Base-by-base conservation (phyloP, 257 asterid species). In the Solanum boliviense region DNA sequence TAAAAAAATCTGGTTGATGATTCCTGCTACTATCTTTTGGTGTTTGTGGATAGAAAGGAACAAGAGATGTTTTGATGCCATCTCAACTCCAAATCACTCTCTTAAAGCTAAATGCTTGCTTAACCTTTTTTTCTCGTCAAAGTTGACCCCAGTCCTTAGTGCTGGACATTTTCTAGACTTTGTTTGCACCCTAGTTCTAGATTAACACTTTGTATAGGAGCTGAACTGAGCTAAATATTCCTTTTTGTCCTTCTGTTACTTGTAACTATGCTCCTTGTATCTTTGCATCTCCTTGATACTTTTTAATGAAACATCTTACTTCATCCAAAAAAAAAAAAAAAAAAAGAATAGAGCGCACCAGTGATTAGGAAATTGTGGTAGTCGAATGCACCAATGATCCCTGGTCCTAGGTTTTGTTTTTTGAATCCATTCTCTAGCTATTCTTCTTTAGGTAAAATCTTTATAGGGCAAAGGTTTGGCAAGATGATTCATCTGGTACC, bases 401-500 rank as follows among this genome's bases (percentile, higher is more conserved):
- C 44, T 72, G 36, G 48, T 88, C 84, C 72, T 65, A 65, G 72
- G 32, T 65, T 65, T 65, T 65, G 32, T 65, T 65, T 60, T 65
- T 65, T 65, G 32, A 0, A 65, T 65, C 72, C 18, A 65, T 65
- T 74, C 46, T 73, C 82, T 74, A 11, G 1, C 31, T 74, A 21
- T 74, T 74, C 82, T 74, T 74, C 18, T 74, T 74, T 74, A 74
- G 31, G 82, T 35, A 6, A 73, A 35, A 34, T 56, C 18, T 35
- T 73, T 9, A 73, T 73, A 35, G 82, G 82, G 82, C 18, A 35
- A 58, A 58, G 68, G 13, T 58, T 58, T 58, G 27, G 2, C 90
- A 46, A 5, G 90, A 91, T 84, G 94, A 93, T 2, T 58, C 67
- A 68, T 29, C 36, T 5, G 23, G 36, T 68, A 29, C 21, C 11